A percentile compares a stretch with the other conserved stretches of the same genome.
phyloP scores from a whole-genome alignment of 192 early-diverging fungal genomes.

The Coemansia biformis region DNA sequence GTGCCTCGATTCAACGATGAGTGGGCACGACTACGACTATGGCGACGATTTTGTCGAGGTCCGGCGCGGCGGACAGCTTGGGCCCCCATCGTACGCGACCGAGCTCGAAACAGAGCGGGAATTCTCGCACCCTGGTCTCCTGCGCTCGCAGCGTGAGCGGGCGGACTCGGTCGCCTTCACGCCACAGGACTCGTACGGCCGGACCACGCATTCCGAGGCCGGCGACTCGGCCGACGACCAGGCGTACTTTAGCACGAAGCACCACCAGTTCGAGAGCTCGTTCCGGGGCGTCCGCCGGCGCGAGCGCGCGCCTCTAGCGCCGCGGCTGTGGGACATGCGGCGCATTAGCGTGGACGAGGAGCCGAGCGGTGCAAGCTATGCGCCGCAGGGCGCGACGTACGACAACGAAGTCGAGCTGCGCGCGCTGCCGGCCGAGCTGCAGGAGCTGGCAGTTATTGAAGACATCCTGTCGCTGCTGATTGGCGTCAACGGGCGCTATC shows the following conservation, averaged over 20 bases:
- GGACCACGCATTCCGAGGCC: conserved; percentile 30
- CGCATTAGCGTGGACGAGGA: conserved; percentile 5
- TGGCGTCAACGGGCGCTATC: conserved; percentile 78
- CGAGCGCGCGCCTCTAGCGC: conserved; percentile 33
- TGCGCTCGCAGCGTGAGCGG: conserved; percentile 24
- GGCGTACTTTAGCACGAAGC: conserved; percentile 35
- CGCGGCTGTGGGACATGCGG: conserved; percentile 35
- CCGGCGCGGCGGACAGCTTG: conserved; percentile 14
- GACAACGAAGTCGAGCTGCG: conserved; percentile 33
- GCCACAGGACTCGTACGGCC: conserved; percentile 27
- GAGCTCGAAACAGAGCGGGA: conserved; percentile 20
- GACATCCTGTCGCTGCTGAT: conserved; percentile 84
- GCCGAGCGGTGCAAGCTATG: not conserved
- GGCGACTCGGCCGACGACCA: conserved; percentile 30
- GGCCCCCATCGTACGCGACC: conserved; percentile 4
- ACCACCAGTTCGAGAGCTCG: conserved; percentile 42
- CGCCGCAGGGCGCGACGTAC: conserved; percentile 13
- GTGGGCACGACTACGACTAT: conserved; percentile 28
- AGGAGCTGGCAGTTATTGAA: conserved; percentile 81
- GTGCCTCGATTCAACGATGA: conserved; percentile 10
- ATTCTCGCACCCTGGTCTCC: conserved; percentile 10
- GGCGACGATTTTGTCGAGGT: conserved; percentile 34
- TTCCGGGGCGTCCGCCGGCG: conserved; percentile 38
- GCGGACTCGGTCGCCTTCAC: conserved; percentile 35
- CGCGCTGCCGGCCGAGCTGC: conserved; percentile 50